These are phyloP conservation scores for Coemansia sp. DNA, from an alignment of 192 early-diverging fungal genomes.

Conservation along the genomic window DNA sequence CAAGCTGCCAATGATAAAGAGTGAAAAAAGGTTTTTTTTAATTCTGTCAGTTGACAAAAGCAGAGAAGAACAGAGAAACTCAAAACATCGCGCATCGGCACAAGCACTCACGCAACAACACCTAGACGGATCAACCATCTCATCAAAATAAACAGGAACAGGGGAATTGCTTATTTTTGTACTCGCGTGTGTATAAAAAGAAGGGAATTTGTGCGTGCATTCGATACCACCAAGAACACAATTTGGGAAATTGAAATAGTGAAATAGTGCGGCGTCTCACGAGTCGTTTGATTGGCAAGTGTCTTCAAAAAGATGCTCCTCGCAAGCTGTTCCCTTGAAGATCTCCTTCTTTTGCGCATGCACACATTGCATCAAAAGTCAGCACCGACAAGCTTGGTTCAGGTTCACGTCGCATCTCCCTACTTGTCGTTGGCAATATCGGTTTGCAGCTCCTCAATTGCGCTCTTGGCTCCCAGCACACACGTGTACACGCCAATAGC, in stretches of 20 bases:
- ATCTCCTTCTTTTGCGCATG: too few relatives aligned
- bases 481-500: conserved; percentile 31
- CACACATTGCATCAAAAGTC: background rate
- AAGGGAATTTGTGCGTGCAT: too few relatives aligned
- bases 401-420: too few relatives aligned
- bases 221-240: too few relatives aligned
- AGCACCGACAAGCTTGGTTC: background rate
- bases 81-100: too few relatives aligned
- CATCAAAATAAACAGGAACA: background rate
- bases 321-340: too few relatives aligned
- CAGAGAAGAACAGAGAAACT: too few relatives aligned
- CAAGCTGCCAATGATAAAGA: too few relatives aligned
- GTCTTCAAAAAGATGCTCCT: too few relatives aligned
- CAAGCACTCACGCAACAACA: background rate
- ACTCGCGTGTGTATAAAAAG: background rate
- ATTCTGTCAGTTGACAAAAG: too few relatives aligned
- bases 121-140: background rate
- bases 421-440: conserved; percentile 21
- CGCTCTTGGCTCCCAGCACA: conserved; percentile 38
- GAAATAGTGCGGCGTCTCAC: background rate
- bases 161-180: background rate
- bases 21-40: too few relatives aligned
- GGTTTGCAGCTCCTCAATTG: conserved; percentile 29
- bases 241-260: background rate
- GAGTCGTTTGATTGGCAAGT: conserved; percentile 1